These are phyloP conservation scores for Coffea canephora DNA, from an alignment of 257 asterid genomes.

Conservation along the genomic window DNA sequence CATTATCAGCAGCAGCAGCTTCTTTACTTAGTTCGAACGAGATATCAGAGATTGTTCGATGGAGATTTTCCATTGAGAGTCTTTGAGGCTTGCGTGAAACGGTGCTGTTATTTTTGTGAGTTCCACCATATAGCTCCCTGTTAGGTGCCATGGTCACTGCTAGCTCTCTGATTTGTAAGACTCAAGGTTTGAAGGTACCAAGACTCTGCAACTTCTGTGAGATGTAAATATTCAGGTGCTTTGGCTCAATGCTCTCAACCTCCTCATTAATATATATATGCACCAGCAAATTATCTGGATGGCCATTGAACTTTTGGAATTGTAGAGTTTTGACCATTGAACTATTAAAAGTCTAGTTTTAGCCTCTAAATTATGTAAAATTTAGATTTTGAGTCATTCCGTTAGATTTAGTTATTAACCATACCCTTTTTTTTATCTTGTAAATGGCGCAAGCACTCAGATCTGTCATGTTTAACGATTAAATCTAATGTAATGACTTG, in stretches of 20 bases:
- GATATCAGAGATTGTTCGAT: constrained; percentile 73
- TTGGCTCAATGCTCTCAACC: background rate
- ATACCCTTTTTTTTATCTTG: too few species aligned
- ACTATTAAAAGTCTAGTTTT: too few species aligned
- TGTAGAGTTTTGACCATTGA: too few species aligned
- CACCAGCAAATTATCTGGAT: too few species aligned
- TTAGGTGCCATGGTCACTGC: constrained; percentile 8
- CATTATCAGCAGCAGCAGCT: background rate
- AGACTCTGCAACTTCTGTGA: too few species aligned
- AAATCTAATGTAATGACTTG: too few species aligned
- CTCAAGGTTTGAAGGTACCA: background rate
- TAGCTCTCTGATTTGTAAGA: background rate
- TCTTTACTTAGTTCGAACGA: constrained; percentile 52
- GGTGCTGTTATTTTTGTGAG: background rate
- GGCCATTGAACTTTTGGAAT: too few species aligned
- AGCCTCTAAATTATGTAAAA: too few species aligned
- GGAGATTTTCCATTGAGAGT: constrained; percentile 51
- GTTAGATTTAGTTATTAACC: too few species aligned
- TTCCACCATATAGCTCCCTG: background rate
- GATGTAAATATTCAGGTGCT: background rate
- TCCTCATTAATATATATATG: background rate
- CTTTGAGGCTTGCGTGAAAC: constrained; percentile 36
- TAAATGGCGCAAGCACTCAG: too few species aligned
- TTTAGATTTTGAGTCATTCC: too few species aligned
- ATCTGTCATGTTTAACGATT: too few species aligned